Conservation (phyloP, 192 early-diverging fungal species). For the Backusella westeae region DNA sequence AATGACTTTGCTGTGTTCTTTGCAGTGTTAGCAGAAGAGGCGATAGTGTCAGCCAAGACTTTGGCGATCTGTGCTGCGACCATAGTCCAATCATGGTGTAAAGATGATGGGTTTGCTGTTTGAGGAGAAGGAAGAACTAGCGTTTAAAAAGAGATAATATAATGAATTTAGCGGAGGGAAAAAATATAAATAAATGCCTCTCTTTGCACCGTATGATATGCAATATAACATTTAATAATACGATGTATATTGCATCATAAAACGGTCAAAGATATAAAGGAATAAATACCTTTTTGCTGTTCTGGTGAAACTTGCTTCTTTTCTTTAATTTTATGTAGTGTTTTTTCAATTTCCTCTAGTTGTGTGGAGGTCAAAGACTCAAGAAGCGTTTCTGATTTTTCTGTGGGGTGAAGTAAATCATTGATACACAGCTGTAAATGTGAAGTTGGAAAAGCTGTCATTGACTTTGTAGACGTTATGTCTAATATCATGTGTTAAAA, state of each 20-base stretch:
- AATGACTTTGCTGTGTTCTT: neutral
- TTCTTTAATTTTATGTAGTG: slow-evolving; percentile 22
- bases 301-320: slow-evolving; percentile 18
- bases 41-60: slow-evolving; percentile 8
- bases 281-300: slow-evolving; percentile 3
- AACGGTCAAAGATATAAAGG: neutral
- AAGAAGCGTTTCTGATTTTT: slow-evolving; percentile 20
- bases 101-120: neutral
- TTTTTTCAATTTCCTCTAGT: slow-evolving; percentile 20
- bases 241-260: neutral
- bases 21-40: neutral
- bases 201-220: neutral
- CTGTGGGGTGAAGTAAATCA: slow-evolving; percentile 21
- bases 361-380: slow-evolving; percentile 20
- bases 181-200: neutral
- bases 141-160: neutral
- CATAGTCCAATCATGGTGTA: slow-evolving; percentile 18
- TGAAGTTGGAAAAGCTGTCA: slow-evolving; percentile 7
- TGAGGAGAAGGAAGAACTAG: neutral
- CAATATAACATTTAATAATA: neutral
- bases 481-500: neutral
- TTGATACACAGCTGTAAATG: slow-evolving; percentile 20
- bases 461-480: neutral
- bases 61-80: slow-evolving; percentile 17
- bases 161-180: neutral